Evolutionary conservation across 116 monocot species (phyloP).

Genomic region (Papilionanthe hybrid): DNA sequence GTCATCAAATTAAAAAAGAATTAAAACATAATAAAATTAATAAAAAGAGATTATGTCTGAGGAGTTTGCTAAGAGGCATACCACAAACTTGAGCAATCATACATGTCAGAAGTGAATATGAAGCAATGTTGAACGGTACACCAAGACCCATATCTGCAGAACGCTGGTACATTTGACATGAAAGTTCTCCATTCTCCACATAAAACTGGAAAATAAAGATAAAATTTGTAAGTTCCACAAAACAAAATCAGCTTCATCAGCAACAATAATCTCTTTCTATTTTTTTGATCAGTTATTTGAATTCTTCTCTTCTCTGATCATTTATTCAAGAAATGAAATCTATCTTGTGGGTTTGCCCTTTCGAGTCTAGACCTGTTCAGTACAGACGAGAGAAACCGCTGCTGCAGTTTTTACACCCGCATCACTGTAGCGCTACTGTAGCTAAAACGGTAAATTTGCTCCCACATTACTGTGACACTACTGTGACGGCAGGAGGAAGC

Average conservation of each 20-base stretch:
- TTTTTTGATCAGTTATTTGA: not conserved
- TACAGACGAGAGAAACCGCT: too few species aligned
- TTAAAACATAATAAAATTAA: not conserved
- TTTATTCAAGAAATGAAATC: not conserved
- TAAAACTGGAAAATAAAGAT: conserved; percentile 56
- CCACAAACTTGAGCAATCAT: conserved; percentile 98
- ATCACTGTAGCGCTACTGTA: too few species aligned
- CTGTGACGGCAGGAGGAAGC: too few species aligned
- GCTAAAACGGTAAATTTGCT: too few species aligned
- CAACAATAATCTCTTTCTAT: not conserved
- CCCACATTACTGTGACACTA: too few species aligned
- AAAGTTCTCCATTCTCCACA: conserved; percentile 89
- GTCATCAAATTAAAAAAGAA: not conserved
- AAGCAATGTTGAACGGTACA: conserved; percentile 96
- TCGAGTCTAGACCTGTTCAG: too few species aligned
- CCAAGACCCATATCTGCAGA: conserved; percentile 99
- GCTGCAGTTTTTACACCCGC: too few species aligned
- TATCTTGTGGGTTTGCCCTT: not conserved
- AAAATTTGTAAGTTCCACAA: not conserved
- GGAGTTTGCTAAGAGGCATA: conserved; percentile 25
- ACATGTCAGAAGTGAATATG: conserved; percentile 90
- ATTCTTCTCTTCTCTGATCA: not conserved
- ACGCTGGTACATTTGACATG: conserved; percentile 97
- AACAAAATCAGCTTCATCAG: not conserved
- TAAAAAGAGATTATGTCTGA: not conserved